Conservation (phyloP, 345 rosid genomes). For the Heritiera fomes region DNA sequence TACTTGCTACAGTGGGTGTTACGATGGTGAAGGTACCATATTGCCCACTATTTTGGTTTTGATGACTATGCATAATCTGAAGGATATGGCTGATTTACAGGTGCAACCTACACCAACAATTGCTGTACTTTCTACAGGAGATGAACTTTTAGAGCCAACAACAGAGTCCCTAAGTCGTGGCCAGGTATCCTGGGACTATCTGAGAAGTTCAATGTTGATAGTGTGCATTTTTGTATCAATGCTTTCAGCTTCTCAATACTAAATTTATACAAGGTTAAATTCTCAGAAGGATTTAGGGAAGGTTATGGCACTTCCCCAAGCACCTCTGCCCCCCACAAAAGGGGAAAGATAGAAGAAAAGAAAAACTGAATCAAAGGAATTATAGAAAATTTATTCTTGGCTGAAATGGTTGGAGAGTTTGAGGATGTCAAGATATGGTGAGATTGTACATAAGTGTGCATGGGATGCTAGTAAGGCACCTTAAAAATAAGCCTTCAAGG, state of each 20-base stretch:
- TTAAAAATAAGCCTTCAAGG: not conserved
- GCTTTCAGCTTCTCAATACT: not conserved
- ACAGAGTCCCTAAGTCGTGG: conserved; percentile 62
- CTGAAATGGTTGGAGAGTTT: conserved; percentile 2
- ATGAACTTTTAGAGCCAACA: conserved; percentile 86
- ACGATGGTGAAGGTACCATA: conserved; percentile 69
- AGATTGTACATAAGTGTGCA: not conserved
- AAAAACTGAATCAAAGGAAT: not conserved
- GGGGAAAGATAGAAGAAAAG: not conserved
- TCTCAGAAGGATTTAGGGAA: not conserved
- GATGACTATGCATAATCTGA: conserved; percentile 18
- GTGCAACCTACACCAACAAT: conserved; percentile 75
- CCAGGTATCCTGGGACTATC: conserved; percentile 55
- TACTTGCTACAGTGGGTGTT: conserved; percentile 87
- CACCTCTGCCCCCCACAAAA: not conserved
- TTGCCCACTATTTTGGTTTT: conserved; percentile 26
- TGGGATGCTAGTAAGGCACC: not conserved
- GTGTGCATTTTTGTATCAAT: not conserved
- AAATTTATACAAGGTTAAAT: not conserved
- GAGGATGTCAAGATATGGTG: not conserved
- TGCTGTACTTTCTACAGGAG: conserved; percentile 94
- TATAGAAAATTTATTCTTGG: not conserved
- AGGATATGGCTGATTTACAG: conserved; percentile 40
- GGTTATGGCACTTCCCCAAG: not conserved
- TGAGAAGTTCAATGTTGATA: conserved; percentile 3